Base-by-base conservation (phyloP, 2,329 filamentous ascomycete genomes). In the Endoconidiophora laricicola region DNA sequence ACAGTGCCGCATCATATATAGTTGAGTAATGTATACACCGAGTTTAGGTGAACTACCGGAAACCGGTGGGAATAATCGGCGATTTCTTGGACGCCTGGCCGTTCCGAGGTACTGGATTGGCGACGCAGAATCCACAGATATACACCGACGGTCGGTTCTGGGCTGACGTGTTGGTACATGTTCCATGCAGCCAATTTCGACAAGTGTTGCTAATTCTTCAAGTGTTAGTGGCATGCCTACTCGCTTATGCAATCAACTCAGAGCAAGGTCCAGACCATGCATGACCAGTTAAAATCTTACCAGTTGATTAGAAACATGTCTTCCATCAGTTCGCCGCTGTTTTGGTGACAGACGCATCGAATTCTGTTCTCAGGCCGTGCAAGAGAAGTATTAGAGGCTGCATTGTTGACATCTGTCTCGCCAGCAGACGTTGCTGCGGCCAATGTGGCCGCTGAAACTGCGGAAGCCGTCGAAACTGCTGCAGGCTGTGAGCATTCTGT, bases 111-210 rank as follows among this genome's bases (percentile, higher is more conserved):
- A 33, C 37, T 23, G 75, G 72, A 6, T 75, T 78, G 55, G 78
- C 72, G 18, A 73, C 72, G 58, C 78, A 81, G 54, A 76, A 81
- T 1, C 72, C 69, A 58, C 78, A 81, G 36, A 81, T 74, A 56
- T 80, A 81, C 4, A 81, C 73, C 10, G 69, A 67, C 4, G 77
- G 74, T 56, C 75, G 68, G n/a, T 69, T 70, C 51, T 71, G 68
- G 44, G 69, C 69, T 43, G 70, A 72, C 54, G 80, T 73, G 54
- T 76, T 76, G 57, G 79, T 68, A 59, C 78, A 81, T 51, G 68
- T 68, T n/a, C 73, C 75, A 58, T 81, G 78, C 26, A 80, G 70
- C 69, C 72, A 78, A 66, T 78, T 72, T 57, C 80, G 76, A 59
- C 78, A 81, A 22, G 74, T 76, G 62, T 79, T 72, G 57, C 77